Evolutionary conservation across 1,284 basidiomycete species (phyloP).

Genomic region (Neolentinus lepideus): DNA sequence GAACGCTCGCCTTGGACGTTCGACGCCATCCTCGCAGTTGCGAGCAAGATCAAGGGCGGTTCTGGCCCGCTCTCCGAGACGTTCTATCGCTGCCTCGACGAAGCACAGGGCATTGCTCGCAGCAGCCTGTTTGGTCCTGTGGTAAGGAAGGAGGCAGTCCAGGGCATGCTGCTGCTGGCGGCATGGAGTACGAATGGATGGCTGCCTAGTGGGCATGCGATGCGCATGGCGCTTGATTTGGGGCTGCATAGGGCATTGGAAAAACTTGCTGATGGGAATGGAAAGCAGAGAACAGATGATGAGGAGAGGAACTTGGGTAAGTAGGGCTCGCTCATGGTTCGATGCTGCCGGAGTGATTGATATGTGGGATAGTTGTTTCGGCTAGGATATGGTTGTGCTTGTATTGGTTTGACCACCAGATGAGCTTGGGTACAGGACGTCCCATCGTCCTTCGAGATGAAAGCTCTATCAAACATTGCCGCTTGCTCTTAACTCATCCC

Average conservation of each 20-base stretch:
- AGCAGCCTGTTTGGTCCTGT: conserved; percentile 90
- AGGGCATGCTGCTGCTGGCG: conserved; percentile 87
- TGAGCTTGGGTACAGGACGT: conserved; percentile 86
- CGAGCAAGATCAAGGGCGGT: conserved; percentile 85
- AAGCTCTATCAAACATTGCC: conserved; percentile 78
- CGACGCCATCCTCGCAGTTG: conserved; percentile 85
- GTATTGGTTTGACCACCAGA: conserved; percentile 93
- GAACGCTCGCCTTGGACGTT: conserved; percentile 92
- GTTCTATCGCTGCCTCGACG: conserved; percentile 87
- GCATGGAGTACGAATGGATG: conserved; percentile 94
- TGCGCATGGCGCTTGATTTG: conserved; percentile 92
- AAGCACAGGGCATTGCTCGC: conserved; percentile 90
- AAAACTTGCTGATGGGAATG: conserved; percentile 73
- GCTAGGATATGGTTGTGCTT: conserved; percentile 91
- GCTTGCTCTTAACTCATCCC: conserved; percentile 73
- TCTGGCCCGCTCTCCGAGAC: conserved; percentile 78
- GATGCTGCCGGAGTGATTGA: conserved; percentile 9
- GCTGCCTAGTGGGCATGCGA: conserved; percentile 87
- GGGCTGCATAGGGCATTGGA: conserved; percentile 87
- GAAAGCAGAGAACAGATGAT: conserved; percentile 64
- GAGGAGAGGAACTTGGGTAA: conserved; percentile 84
- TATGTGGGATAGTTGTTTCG: conserved; percentile 60
- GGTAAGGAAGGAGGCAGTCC: conserved; percentile 89
- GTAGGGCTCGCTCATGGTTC: conserved; percentile 11
- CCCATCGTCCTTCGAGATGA: conserved; percentile 88